Evolutionary conservation across 2,329 filamentous ascomycete species (phyloP), one percentile per base, ranked within the genome.

Genomic region (Hypomyces rosellus): DNA sequence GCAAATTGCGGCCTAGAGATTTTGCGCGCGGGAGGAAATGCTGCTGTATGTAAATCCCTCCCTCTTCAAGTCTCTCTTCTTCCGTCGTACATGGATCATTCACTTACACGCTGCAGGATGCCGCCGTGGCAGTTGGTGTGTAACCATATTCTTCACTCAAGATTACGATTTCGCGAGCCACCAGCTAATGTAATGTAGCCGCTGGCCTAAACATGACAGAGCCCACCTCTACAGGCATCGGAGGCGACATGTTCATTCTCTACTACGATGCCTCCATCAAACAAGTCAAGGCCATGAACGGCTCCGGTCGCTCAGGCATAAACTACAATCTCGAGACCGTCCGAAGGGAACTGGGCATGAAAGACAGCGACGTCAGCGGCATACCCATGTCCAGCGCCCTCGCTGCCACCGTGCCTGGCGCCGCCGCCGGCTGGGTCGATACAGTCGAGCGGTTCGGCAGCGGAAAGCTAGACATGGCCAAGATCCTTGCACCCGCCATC

Each of bases 231-330:
- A 97, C 93, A 1, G 93, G 93, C 38, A 96, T 99, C 53, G 93
- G 93, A 51, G 93, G 93, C 55, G 93, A 99, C 70, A 90, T 96
- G 84, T 99, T 97, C 72, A 91, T 91, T 67, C 81, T 97, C 34
- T 96, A 82, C 75, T 97, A 92, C 73, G 81, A 95, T 64, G 89
- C 89, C 39, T 80, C 85, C 59, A 88, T 85, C 0, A 86, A 87
- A 63, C 86, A 87, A 55, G 85, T 97, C 8, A 85, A 84, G 49
- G 88, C 90, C 9, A 74, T 97, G 68, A 99, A 99, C 68, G 93
- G 91, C 16, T 96, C 91, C 1, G 93, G 93, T n/a, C 84, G 93
- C 25, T 82, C 89, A 3, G 84, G 88, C 4, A 75, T 71, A 46
- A 82, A 85, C 36, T 82, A 73, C 55, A 87, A 84, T 0, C 75